Evolutionary conservation across 2,329 filamentous ascomycete species (phyloP).

Genomic region (Exophiala xenobiotica): DNA sequence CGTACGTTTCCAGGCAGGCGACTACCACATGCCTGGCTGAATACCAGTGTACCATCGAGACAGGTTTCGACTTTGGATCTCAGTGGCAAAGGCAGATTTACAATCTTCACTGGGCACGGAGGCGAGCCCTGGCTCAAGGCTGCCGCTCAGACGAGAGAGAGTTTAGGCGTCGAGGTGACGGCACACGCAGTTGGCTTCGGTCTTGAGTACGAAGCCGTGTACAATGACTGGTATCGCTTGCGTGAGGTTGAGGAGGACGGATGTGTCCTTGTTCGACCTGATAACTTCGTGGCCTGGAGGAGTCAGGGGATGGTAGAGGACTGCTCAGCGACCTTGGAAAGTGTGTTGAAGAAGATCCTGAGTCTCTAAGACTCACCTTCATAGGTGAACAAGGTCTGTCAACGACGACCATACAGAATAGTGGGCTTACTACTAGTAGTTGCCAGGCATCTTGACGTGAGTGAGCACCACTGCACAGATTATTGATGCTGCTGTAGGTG

Average conservation of each 20-base stretch:
- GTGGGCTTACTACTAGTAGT: too few species aligned
- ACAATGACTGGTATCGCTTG: conserved; percentile 57
- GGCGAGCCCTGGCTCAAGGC: conserved; percentile 56
- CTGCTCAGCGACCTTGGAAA: conserved; percentile 5
- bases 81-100: conserved; percentile 55
- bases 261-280: conserved; percentile 58
- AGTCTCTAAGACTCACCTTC: too few species aligned
- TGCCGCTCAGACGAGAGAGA: conserved; percentile 39
- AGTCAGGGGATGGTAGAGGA: conserved; percentile 17
- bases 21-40: conserved; percentile 63
- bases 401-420: too few species aligned
- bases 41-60: conserved; percentile 44
- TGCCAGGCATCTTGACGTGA: too few species aligned
- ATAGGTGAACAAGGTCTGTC: too few species aligned
- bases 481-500: too few species aligned
- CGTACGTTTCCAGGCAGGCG: conserved; percentile 51
- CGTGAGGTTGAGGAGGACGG: conserved; percentile 59
- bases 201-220: conserved; percentile 62
- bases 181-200: conserved; percentile 56
- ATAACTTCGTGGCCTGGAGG: conserved; percentile 60
- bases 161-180: conserved; percentile 48
- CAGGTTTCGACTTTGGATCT: conserved; percentile 60
- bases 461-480: too few species aligned
- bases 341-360: conserved; percentile 10
- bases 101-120: conserved; percentile 55